Conservation (phyloP, 2,329 filamentous ascomycete genomes). For the Colletotrichum eleusines region DNA sequence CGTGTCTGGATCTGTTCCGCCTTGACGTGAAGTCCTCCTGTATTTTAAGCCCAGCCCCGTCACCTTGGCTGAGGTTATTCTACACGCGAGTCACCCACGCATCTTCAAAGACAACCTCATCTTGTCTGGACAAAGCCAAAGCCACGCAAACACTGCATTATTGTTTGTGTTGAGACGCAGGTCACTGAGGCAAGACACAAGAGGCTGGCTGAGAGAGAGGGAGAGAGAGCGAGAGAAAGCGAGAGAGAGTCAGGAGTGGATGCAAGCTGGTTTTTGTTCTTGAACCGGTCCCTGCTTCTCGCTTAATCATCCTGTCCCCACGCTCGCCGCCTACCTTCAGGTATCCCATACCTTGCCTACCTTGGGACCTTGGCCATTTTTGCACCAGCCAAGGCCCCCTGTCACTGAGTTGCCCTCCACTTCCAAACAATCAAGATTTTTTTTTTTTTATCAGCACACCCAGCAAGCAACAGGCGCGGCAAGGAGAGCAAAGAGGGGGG, state of each 20-base stretch:
- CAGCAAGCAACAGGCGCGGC: slow-evolving; percentile 18
- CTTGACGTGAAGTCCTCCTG: slow-evolving; percentile 16
- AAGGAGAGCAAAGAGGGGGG: slow-evolving; percentile 1
- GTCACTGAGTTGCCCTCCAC: slow-evolving; percentile 24
- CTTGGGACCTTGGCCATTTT: slow-evolving; percentile 16
- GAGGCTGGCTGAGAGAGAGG: not conserved
- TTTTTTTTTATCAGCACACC: slow-evolving; percentile 30
- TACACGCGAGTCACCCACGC: slow-evolving; percentile 20
- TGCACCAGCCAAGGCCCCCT: slow-evolving; percentile 29
- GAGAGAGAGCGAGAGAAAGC: not conserved
- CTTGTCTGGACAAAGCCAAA: not conserved
- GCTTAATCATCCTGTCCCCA: slow-evolving; percentile 39
- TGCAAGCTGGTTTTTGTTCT: slow-evolving; percentile 25
- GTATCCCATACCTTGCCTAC: slow-evolving; percentile 8
- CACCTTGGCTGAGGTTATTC: slow-evolving; percentile 32
- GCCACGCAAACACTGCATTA: not conserved
- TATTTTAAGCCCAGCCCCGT: slow-evolving; percentile 28
- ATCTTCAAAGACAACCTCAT: slow-evolving; percentile 2
- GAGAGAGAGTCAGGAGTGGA: slow-evolving; percentile 1
- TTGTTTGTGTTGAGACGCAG: slow-evolving; percentile 14
- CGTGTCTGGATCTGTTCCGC: not conserved
- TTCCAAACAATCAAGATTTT: slow-evolving; percentile 24
- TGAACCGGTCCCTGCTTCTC: slow-evolving; percentile 27
- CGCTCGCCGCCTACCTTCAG: slow-evolving; percentile 17
- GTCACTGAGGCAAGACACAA: not conserved